Evolutionary conservation across 257 asterid genomes (phyloP).

Genomic region (Leonotis leonurus): DNA sequence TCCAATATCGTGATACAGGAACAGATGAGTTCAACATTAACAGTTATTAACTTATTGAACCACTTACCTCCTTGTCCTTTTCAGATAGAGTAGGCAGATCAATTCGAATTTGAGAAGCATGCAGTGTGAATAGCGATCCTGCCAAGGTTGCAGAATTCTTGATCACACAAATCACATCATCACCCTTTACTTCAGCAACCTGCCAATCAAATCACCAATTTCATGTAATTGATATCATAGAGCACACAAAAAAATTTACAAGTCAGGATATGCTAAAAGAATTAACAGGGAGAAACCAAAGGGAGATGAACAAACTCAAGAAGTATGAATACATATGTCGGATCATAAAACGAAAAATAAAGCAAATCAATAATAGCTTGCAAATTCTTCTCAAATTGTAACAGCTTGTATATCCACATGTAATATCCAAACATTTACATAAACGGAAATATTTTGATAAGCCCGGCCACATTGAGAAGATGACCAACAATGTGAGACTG

Average conservation of each 20-base stretch:
- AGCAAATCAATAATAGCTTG: too few relatives aligned
- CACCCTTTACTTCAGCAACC: constrained; percentile 75
- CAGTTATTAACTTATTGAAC: too few relatives aligned
- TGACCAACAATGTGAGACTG: too few relatives aligned
- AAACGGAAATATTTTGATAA: too few relatives aligned
- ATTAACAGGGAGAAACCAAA: neutral
- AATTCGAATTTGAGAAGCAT: constrained; percentile 87
- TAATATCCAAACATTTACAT: too few relatives aligned
- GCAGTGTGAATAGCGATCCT: constrained; percentile 85
- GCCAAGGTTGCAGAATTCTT: constrained; percentile 92
- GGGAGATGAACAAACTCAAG: neutral
- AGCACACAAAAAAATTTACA: too few relatives aligned
- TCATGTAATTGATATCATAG: constrained; percentile 2
- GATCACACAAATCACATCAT: constrained; percentile 65
- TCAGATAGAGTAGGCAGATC: constrained; percentile 87
- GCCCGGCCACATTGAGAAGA: too few relatives aligned
- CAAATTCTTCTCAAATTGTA: too few relatives aligned
- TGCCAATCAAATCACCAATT: constrained; percentile 26
- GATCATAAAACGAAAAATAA: too few relatives aligned
- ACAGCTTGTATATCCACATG: too few relatives aligned
- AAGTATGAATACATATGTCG: constrained; percentile 1
- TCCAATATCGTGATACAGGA: neutral
- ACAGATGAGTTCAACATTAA: neutral
- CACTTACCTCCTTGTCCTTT: constrained; percentile 80
- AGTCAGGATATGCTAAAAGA: neutral